Evolutionary conservation across 441 rosid species (phyloP).

Genomic region (Raphanus hybrid): DNA sequence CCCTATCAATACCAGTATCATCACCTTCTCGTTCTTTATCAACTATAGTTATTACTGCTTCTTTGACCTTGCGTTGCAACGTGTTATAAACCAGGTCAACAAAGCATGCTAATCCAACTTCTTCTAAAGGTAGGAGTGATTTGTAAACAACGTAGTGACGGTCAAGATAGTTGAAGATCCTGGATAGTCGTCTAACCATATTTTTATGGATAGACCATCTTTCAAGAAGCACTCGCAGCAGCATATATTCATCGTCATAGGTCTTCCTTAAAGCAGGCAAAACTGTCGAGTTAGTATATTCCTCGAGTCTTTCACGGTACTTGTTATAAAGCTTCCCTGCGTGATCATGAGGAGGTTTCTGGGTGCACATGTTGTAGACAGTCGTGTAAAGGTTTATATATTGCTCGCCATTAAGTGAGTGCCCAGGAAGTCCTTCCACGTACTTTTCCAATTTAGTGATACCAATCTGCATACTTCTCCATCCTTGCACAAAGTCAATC

Average conservation of each 20-base stretch:
- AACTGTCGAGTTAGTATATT: conserved; percentile 60
- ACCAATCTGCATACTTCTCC: conserved; percentile 77
- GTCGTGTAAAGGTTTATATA: conserved; percentile 80
- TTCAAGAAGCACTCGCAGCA: conserved; percentile 78
- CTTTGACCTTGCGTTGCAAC: conserved; percentile 58
- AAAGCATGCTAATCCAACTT: conserved; percentile 84
- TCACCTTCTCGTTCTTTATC: conserved; percentile 87
- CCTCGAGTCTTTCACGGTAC: conserved; percentile 72
- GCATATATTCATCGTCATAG: conserved; percentile 74
- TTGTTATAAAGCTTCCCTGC: conserved; percentile 85
- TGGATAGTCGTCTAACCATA: conserved; percentile 77
- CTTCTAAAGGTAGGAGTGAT: conserved; percentile 68
- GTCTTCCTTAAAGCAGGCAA: conserved; percentile 75
- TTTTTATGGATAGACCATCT: conserved; percentile 89
- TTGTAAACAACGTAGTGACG: conserved; percentile 69
- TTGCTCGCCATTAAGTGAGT: conserved; percentile 54
- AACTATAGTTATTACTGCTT: conserved; percentile 73
- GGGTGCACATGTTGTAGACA: conserved; percentile 92
- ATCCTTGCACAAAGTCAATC: conserved; percentile 70
- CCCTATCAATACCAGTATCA: conserved; percentile 57
- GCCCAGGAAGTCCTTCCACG: conserved; percentile 59
- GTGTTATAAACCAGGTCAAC: conserved; percentile 67
- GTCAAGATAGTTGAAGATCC: conserved; percentile 75
- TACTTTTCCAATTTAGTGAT: conserved; percentile 64
- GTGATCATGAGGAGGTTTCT: conserved; percentile 83